Evolutionary conservation across 2,329 filamentous ascomycete genomes (phyloP).

Genomic region (Arthrobotrys megalospora): DNA sequence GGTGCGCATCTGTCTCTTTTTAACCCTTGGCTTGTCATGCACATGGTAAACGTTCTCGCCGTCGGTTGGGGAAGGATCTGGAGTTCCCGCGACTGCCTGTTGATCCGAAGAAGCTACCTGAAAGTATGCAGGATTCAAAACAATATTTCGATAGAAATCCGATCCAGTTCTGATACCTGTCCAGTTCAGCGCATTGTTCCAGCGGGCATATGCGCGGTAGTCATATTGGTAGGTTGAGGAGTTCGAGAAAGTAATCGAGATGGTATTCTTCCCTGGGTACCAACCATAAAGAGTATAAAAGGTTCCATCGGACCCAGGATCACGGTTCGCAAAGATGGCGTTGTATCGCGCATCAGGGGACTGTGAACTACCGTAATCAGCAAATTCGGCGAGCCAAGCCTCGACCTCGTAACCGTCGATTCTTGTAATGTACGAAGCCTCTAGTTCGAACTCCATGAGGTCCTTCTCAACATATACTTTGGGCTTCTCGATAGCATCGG

Average conservation of each 20-base stretch:
- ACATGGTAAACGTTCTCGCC: conserved; percentile 13
- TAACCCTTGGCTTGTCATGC: conserved; percentile 15
- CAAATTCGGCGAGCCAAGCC: conserved; percentile 44
- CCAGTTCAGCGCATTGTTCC: conserved; percentile 45
- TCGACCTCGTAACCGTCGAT: conserved; percentile 53
- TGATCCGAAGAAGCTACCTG: neutral
- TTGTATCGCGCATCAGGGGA: conserved; percentile 59
- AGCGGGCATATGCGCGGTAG: conserved; percentile 37
- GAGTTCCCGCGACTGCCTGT: neutral
- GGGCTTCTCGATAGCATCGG: conserved; percentile 46
- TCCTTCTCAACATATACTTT: conserved; percentile 47
- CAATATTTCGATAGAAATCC: conserved; percentile 46
- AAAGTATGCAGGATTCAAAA: conserved; percentile 45
- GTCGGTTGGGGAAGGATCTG: conserved; percentile 13
- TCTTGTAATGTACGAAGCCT: conserved; percentile 25
- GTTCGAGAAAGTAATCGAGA: conserved; percentile 52
- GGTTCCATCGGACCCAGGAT: conserved; percentile 48
- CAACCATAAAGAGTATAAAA: conserved; percentile 44
- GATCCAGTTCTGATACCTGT: conserved; percentile 44
- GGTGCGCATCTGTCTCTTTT: conserved; percentile 13
- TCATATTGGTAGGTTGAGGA: conserved; percentile 35
- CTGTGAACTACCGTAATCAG: conserved; percentile 47
- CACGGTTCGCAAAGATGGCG: conserved; percentile 48
- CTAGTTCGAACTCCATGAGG: conserved; percentile 17
- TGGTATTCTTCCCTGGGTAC: conserved; percentile 55